These are phyloP conservation scores for Trichoderma sp. DNA, from an alignment of 2,329 filamentous ascomycete species.

Conservation along the genomic window DNA sequence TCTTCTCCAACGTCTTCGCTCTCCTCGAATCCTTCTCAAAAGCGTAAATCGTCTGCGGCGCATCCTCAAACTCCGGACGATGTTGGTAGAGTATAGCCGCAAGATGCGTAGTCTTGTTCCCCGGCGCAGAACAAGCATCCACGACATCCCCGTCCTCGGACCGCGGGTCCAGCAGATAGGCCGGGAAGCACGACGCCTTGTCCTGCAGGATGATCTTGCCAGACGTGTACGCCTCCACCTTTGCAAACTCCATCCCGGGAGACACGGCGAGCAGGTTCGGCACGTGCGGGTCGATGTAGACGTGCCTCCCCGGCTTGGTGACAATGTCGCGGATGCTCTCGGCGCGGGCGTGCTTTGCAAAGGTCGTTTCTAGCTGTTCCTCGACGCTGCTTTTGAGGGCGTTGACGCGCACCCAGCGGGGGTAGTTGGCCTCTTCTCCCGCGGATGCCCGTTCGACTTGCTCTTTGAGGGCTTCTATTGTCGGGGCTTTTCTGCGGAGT, in stretches of 20 bases:
- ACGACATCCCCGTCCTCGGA: conserved; percentile 73
- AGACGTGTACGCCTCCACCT: conserved; percentile 69
- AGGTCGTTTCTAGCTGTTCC: conserved; percentile 74
- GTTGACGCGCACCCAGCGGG: conserved; percentile 93
- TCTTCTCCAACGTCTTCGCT: conserved; percentile 76
- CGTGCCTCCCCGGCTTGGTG: conserved; percentile 47
- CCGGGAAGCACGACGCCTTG: conserved; percentile 95
- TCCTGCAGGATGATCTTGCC: conserved; percentile 90
- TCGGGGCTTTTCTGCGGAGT: conserved; percentile 68
- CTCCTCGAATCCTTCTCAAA: conserved; percentile 76
- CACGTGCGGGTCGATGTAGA: conserved; percentile 78
- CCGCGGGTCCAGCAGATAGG: conserved; percentile 75
- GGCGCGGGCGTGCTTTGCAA: conserved; percentile 64
- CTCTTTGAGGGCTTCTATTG: conserved; percentile 66
- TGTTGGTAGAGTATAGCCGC: conserved; percentile 68
- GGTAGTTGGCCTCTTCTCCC: conserved; percentile 61
- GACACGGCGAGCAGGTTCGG: conserved; percentile 82
- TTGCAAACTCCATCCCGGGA: conserved; percentile 70
- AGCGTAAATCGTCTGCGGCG: conserved; percentile 62
- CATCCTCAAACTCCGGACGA: conserved; percentile 42
- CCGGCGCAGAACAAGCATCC: conserved; percentile 93
- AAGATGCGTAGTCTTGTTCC: conserved; percentile 95
- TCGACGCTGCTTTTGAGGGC: conserved; percentile 70
- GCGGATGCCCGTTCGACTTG: conserved; percentile 56
- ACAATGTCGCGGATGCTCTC: conserved; percentile 60